Evolutionary conservation across 1,284 basidiomycete genomes (phyloP), one percentile per base, ranked within the genome.

Genomic region (Cystobasidium pallidum): DNA sequence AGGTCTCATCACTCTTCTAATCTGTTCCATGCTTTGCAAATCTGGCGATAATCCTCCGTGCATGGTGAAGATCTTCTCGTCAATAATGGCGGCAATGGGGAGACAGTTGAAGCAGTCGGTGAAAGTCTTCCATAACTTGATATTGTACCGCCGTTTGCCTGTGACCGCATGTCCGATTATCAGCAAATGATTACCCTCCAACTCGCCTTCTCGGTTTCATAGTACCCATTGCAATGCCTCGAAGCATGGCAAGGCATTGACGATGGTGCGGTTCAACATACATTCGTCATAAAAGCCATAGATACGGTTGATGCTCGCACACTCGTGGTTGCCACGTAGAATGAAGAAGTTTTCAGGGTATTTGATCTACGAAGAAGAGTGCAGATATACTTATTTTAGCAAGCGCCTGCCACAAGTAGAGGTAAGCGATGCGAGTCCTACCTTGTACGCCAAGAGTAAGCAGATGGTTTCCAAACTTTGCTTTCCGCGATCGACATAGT

Each of bases 11-110:
- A 99, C 94, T 81, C 95, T 88, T 82, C 96, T 87, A 85, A 99
- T 99, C 85, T 99, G 94, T 83, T 99, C 95, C 95, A 99, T 99
- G 80, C 91, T 93, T 85, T 98, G 94, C 76, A 99, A 85, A 83
- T 98, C 94, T 63, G 96, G 95, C 82, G 91, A 94, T 78, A 97
- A 86, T 58, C 90, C 90, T 62, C 91, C 91, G 79, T 95, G 92
- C 81, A 83, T 83, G 24, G 92, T 94, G 82, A 95, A 94, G 81
- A 95, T 95, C 85, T 95, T 94, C 82, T 95, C 92, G 83, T 95
- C 93, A 80, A 95, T 95, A 83, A 95, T 94, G 76, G 92, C 92
- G 59, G 93, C 93, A 81, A 95, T 94, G 52, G 92, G 92, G 75
- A 95, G 84, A 81, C 92, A 94, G 84, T 94, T 94, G 86, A 95